Percentiles rank a stretch among this genome's conserved stretches.
These are phyloP conservation scores for Monosiga brevicollis DNA, from an alignment of 78 protist species.

Conservation along the genomic window DNA sequence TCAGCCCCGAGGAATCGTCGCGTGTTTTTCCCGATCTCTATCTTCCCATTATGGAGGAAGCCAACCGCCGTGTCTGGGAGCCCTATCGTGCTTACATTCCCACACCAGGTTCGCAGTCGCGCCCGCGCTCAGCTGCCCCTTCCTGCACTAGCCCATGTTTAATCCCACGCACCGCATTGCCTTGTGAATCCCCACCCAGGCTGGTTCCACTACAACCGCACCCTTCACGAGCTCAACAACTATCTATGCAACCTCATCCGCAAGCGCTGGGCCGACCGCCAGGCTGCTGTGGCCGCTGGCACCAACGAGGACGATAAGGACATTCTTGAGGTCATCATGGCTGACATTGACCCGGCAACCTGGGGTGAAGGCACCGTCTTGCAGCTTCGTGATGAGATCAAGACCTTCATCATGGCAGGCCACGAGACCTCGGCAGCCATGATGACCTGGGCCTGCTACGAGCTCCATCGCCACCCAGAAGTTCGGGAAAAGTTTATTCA, in stretches of 20 bases:
- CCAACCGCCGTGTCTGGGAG: slow-evolving; percentile 8
- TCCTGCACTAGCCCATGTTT: no score
- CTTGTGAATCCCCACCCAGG: no score
- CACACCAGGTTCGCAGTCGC: no score
- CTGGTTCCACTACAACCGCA: neutral
- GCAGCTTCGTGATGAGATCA: slow-evolving; percentile 17
- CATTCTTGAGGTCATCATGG: slow-evolving; percentile 3
- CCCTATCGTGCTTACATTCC: slow-evolving; percentile 10
- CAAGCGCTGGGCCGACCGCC: slow-evolving; percentile 15
- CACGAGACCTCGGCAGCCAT: slow-evolving; percentile 14
- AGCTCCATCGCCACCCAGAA: neutral
- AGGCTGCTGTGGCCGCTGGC: neutral
- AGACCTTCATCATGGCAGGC: slow-evolving; percentile 21
- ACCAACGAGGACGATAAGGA: neutral
- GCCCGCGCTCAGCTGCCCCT: no score
- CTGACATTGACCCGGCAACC: neutral
- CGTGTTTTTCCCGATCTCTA: slow-evolving; percentile 9
- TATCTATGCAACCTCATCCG: neutral
- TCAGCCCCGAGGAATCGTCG: neutral
- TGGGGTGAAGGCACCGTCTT: neutral
- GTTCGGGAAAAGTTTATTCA: neutral
- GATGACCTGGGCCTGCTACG: slow-evolving; percentile 19
- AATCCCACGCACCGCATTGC: no score
- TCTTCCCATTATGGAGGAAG: slow-evolving; percentile 13
- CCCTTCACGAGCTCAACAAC: neutral